Conservation (phyloP, 345 rosid species). For the Linum trigynum region DNA sequence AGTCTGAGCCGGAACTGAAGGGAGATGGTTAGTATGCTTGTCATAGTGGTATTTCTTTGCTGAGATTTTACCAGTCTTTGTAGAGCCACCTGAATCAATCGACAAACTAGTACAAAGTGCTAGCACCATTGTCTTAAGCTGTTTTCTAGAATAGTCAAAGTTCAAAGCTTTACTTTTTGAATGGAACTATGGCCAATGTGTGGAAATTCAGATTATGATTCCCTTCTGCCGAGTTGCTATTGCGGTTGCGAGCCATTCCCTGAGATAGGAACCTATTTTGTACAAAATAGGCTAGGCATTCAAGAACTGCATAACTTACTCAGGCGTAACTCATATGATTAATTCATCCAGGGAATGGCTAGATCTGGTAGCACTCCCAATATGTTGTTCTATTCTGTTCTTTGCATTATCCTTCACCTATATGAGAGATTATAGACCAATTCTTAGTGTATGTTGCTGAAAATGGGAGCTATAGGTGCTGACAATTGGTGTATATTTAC, state of each 20-base stretch:
- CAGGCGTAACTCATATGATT: neutral
- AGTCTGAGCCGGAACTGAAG: slow-evolving; percentile 45
- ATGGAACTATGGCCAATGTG: neutral
- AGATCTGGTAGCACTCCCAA: no score
- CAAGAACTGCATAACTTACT: neutral
- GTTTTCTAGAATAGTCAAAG: neutral
- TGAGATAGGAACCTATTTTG: no score
- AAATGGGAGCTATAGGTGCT: neutral
- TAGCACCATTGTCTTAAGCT: no score
- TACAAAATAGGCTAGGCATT: no score
- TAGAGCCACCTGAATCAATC: neutral
- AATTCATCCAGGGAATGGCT: neutral
- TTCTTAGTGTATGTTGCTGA: neutral
- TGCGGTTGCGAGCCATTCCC: neutral
- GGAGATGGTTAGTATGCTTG: slow-evolving; percentile 67
- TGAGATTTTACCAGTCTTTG: neutral
- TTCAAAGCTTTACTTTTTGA: neutral
- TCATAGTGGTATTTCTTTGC: neutral
- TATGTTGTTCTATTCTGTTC: no score
- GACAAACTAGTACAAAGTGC: no score
- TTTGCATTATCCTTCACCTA: neutral
- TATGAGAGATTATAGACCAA: neutral
- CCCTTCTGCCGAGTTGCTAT: neutral
- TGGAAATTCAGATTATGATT: no score
- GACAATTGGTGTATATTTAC: neutral